These are phyloP conservation scores for Amesomyces nigricolor DNA, from an alignment of 2,329 filamentous ascomycete species.

Conservation along the genomic window DNA sequence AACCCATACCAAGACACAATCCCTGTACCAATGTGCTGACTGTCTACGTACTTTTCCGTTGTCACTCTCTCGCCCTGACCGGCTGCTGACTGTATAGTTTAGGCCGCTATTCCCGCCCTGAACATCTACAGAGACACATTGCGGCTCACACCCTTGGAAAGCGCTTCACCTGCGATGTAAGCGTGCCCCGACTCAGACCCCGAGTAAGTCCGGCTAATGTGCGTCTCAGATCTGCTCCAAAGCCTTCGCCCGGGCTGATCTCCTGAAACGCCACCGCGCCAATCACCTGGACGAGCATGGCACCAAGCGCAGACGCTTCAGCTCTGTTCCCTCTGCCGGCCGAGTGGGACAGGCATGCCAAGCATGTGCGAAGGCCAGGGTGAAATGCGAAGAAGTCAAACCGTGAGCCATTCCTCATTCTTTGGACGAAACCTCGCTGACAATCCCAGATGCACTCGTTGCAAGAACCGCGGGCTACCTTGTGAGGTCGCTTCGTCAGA, in stretches of 20 bases:
- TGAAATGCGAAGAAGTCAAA: slow-evolving; percentile 52
- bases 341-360: slow-evolving; percentile 50
- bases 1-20: slow-evolving; percentile 27
- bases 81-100: background rate
- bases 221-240: slow-evolving; percentile 43
- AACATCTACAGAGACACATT: slow-evolving; percentile 49
- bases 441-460: slow-evolving; percentile 39
- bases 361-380: slow-evolving; percentile 46
- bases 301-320: slow-evolving; percentile 43
- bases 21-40: slow-evolving; percentile 45
- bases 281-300: slow-evolving; percentile 46
- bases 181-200: slow-evolving; percentile 1
- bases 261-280: slow-evolving; percentile 47
- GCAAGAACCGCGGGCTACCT: slow-evolving; percentile 40
- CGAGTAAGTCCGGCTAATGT: slow-evolving; percentile 19
- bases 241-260: slow-evolving; percentile 48
- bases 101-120: slow-evolving; percentile 45
- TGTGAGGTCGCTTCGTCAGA: slow-evolving; percentile 40
- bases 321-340: slow-evolving; percentile 40
- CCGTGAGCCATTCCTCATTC: slow-evolving; percentile 28
- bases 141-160: slow-evolving; percentile 47
- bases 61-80: background rate
- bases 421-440: background rate
- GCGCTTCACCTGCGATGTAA: slow-evolving; percentile 40
- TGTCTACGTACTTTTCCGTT: slow-evolving; percentile 36